Conservation (phyloP, 305 asterid species). For the Rubia peregrina region DNA sequence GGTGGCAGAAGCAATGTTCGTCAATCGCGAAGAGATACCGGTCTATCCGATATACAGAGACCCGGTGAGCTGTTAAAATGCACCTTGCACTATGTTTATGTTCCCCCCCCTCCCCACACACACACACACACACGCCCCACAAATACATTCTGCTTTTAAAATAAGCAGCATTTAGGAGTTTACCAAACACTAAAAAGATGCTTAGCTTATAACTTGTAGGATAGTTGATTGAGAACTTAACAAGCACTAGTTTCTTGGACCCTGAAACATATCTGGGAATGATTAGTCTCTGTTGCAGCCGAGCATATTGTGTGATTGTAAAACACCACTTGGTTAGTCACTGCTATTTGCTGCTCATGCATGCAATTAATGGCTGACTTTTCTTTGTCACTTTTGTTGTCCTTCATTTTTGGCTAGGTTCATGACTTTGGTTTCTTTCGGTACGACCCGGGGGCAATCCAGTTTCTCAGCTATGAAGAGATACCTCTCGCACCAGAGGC, state of each 20-base stretch:
- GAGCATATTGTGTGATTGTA: neutral
- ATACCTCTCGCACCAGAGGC: constrained; percentile 96
- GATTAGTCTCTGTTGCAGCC: neutral
- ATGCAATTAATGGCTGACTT: neutral
- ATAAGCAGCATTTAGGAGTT: too few species aligned
- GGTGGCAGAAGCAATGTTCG: constrained; percentile 97
- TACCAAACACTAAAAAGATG: too few species aligned
- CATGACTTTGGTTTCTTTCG: constrained; percentile 97
- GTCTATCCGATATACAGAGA: constrained; percentile 85
- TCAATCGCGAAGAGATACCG: constrained; percentile 89
- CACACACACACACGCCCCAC: too few species aligned
- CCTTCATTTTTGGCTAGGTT: constrained; percentile 44
- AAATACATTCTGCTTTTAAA: too few species aligned
- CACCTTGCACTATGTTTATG: neutral
- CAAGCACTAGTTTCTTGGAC: neutral
- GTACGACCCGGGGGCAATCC: constrained; percentile 81
- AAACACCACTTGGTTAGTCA: neutral
- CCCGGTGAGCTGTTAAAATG: constrained; percentile 53
- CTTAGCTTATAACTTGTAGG: neutral
- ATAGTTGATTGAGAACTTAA: neutral
- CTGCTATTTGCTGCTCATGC: neutral
- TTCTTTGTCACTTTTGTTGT: neutral
- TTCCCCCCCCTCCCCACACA: too few species aligned
- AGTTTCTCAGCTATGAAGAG: constrained; percentile 91
- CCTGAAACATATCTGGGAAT: neutral